Base-by-base conservation (phyloP, 306 rosid genomes). In the Acmispon strigosus region DNA sequence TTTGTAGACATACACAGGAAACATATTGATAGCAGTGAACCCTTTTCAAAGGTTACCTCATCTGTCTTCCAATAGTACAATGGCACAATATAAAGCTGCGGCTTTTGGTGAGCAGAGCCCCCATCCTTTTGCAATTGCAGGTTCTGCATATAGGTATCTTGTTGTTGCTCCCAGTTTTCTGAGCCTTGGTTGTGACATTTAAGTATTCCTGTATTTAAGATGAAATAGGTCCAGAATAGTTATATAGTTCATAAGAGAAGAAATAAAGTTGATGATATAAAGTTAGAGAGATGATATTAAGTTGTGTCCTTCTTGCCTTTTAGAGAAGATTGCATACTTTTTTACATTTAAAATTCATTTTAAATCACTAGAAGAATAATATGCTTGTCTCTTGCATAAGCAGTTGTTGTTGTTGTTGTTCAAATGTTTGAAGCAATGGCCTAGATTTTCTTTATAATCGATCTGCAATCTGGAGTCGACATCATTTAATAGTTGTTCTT, bases 101-200 rank as follows among this genome's bases (percentile, higher is more conserved):
- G 63, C 82, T 80, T 74, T 94, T 42, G 99, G 96, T 29, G 99
- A 94, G 83, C 92, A 87, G 69, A 87, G 86, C 78, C 99, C 99
- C 24, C 97, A 94, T 81, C 99, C 99, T 50, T 94, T 94, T 85
- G 97, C 99, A 71, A 87, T 94, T 75, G 99, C 99, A 16, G 96
- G 90, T 86, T 75, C 85, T 84, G 99, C 99, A 41, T 94, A 91
- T 80, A 89, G 97, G 98, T 94, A 87, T 77, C 78, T 81, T 68
- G 60, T 73, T 45, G 53, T 43, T 61, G 41, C 50, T 70, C 47
- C 48, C 34, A 43, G 15, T 27, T 61, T 81, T 61, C 39, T 66
- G 34, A 32, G 51, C 29, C 51, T 66, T 72, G 29, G 19, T 24
- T 44, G 14, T 54, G 39, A 37, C 56, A 50, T 60, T 39, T 18